Conservation (phyloP, 768 basidiomycete species). For the Boletus rubropictus region DNA sequence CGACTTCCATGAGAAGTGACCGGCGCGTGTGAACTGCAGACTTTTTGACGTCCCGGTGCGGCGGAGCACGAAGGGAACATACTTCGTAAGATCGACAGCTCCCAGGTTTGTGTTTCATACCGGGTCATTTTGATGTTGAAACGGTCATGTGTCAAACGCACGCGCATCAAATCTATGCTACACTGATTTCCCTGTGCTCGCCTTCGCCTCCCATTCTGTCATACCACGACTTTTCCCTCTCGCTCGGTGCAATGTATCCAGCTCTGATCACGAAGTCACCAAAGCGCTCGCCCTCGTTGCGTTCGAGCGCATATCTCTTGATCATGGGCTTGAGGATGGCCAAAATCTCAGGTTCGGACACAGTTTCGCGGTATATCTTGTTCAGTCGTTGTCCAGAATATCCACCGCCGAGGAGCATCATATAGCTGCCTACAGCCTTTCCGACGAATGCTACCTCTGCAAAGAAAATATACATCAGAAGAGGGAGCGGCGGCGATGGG, state of each 20-base stretch:
- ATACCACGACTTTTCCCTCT: slow-evolving; percentile 77
- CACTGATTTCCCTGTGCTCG: slow-evolving; percentile 36
- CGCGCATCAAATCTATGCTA: slow-evolving; percentile 2
- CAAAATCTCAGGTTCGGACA: slow-evolving; percentile 88
- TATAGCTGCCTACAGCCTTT: slow-evolving; percentile 87
- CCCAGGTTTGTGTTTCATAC: too few relatives aligned
- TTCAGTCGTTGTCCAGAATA: slow-evolving; percentile 92
- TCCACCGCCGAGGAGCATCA: slow-evolving; percentile 94
- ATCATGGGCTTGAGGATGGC: slow-evolving; percentile 90
- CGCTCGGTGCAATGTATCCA: slow-evolving; percentile 80
- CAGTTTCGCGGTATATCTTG: slow-evolving; percentile 91
- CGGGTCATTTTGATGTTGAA: background rate
- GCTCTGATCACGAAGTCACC: slow-evolving; percentile 93
- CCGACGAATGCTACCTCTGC: slow-evolving; percentile 94
- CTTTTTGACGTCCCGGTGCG: too few relatives aligned
- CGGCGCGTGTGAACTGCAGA: too few relatives aligned
- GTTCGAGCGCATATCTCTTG: slow-evolving; percentile 84
- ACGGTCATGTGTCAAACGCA: background rate
- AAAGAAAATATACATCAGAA: background rate
- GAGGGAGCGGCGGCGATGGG: background rate
- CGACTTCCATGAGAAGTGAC: background rate
- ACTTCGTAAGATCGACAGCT: background rate
- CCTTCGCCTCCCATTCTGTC: slow-evolving; percentile 79
- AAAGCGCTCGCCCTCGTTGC: slow-evolving; percentile 83
- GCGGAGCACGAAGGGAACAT: too few relatives aligned